These are phyloP conservation scores for Phytophthora hibernalis DNA, from an alignment of 352 stramenopile species.

Conservation along the genomic window DNA sequence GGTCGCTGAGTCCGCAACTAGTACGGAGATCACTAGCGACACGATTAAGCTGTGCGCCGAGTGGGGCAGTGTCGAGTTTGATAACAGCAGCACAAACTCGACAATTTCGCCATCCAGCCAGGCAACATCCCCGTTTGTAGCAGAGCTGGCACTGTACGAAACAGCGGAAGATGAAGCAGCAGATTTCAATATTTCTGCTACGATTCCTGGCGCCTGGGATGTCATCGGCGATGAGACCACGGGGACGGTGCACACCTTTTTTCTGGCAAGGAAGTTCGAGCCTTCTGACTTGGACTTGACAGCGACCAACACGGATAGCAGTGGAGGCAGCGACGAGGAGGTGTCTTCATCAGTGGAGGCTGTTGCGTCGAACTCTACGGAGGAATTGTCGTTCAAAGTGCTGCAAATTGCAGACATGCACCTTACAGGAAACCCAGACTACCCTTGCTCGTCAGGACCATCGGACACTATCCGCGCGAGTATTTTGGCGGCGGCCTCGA, in stretches of 20 bases:
- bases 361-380: constrained; percentile 26
- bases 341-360: constrained; percentile 43
- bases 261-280: constrained; percentile 29
- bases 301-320: neutral
- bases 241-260: constrained; percentile 26
- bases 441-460: constrained; percentile 42
- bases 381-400: constrained; percentile 60
- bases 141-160: constrained; percentile 37
- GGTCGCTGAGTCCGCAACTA: constrained; percentile 8
- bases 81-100: constrained; percentile 15
- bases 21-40: constrained; percentile 33
- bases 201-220: constrained; percentile 34
- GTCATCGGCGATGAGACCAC: constrained; percentile 32
- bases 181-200: constrained; percentile 24
- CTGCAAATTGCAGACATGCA: constrained; percentile 79
- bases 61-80: constrained; percentile 32
- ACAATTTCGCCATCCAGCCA: constrained; percentile 15
- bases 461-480: constrained; percentile 20
- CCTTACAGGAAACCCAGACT: constrained; percentile 48
- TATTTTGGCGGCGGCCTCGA: constrained; percentile 35
- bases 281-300: constrained; percentile 24
- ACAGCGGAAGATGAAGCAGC: constrained; percentile 26
- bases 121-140: constrained; percentile 36
- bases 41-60: constrained; percentile 36
- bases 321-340: constrained; percentile 6